Percentiles rank a stretch among this genome's conserved stretches.
Conservation (phyloP, 1,284 basidiomycete species). For the Trametes versicolor region DNA sequence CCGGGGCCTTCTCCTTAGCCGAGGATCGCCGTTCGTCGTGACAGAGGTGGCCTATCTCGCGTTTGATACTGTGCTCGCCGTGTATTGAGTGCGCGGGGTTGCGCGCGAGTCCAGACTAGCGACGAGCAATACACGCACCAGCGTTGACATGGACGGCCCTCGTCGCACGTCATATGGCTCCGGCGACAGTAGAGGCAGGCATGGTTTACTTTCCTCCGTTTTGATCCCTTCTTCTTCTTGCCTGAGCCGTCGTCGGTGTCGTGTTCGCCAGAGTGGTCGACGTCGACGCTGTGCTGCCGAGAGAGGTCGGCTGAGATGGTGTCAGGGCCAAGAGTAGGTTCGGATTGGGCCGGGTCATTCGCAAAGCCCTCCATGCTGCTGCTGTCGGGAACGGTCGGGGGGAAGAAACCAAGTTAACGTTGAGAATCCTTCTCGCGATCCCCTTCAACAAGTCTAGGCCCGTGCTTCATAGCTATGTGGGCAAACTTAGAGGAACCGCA, state of each 20-base stretch:
- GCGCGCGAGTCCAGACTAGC: not conserved
- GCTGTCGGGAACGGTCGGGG: slow-evolving; percentile 41
- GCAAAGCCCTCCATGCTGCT: slow-evolving; percentile 43
- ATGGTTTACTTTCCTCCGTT: slow-evolving; percentile 86
- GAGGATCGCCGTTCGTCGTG: slow-evolving; percentile 82
- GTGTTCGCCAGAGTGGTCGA: slow-evolving; percentile 31
- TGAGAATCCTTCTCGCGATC: slow-evolving; percentile 8
- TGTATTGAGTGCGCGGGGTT: slow-evolving; percentile 17
- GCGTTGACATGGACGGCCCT: slow-evolving; percentile 88
- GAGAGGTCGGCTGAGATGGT: slow-evolving; percentile 35
- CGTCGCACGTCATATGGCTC: slow-evolving; percentile 95
- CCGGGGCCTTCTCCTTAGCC: slow-evolving; percentile 53
- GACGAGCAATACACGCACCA: slow-evolving; percentile 66
- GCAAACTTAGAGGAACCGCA: too few relatives aligned
- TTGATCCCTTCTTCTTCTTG: slow-evolving; percentile 51
- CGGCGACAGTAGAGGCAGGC: slow-evolving; percentile 94
- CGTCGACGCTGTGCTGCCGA: slow-evolving; percentile 32
- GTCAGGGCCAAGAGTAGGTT: slow-evolving; percentile 37
- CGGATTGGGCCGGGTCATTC: slow-evolving; percentile 47
- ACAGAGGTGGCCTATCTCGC: slow-evolving; percentile 91
- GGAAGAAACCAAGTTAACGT: slow-evolving; percentile 27
- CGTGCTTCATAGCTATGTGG: too few relatives aligned
- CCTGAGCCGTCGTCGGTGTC: slow-evolving; percentile 38
- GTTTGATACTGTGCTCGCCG: slow-evolving; percentile 73
- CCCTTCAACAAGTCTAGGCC: not conserved